phyloP scores from a whole-genome alignment of 2,329 filamentous ascomycete genomes.

The Fusarium mundagurra region DNA sequence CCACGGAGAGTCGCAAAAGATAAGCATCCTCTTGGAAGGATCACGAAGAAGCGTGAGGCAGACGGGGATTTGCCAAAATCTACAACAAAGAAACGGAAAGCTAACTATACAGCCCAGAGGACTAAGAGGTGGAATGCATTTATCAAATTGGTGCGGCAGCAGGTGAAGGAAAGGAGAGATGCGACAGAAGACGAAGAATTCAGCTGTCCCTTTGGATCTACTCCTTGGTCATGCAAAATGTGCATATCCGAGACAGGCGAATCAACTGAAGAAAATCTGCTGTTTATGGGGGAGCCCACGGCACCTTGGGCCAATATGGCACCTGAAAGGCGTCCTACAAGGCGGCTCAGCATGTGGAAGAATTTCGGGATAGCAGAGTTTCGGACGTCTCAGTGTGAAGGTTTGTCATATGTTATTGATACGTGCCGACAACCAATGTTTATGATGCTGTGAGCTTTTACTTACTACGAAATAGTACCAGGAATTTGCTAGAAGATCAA shows the following conservation, averaged over 20 bases:
- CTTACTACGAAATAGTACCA: neutral
- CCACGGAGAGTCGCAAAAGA: constrained; percentile 25
- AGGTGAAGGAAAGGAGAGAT: neutral
- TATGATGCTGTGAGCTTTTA: constrained; percentile 14
- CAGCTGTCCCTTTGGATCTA: constrained; percentile 11
- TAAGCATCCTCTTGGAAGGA: neutral
- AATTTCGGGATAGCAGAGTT: neutral
- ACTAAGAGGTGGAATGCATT: constrained; percentile 3
- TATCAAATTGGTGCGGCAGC: neutral
- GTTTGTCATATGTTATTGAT: constrained; percentile 11
- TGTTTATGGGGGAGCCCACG: neutral
- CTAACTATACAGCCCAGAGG: neutral
- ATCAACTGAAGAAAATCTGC: neutral
- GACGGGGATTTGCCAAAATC: neutral
- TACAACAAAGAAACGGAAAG: neutral
- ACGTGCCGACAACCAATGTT: constrained; percentile 24
- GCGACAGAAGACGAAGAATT: neutral
- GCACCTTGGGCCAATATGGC: constrained; percentile 15
- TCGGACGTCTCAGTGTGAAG: neutral
- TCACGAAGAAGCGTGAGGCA: neutral
- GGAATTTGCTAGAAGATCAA: neutral
- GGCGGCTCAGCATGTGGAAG: neutral
- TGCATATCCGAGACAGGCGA: neutral
- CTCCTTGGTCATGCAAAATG: constrained; percentile 11
- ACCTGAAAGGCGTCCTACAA: neutral